A percentile compares a stretch with the other conserved stretches of the same genome.
These are phyloP conservation scores for Tuber indicum DNA, from an alignment of 495 filamentous ascomycete genomes.

Conservation along the genomic window DNA sequence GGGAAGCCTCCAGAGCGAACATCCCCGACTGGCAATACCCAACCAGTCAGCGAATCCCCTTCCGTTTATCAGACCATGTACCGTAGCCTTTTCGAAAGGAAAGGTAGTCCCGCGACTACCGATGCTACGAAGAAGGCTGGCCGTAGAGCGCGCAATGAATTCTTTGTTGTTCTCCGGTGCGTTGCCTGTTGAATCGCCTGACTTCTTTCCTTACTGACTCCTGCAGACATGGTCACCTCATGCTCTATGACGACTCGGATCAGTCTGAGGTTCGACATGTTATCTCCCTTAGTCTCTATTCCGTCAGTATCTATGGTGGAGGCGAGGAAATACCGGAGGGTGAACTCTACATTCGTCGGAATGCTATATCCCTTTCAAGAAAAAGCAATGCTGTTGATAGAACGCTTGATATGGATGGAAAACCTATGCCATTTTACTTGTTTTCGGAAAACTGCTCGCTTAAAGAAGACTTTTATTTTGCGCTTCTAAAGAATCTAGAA, in stretches of 20 bases:
- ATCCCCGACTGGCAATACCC: slow-evolving; percentile 65
- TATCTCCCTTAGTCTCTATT: slow-evolving; percentile 80
- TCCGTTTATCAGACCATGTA: slow-evolving; percentile 99
- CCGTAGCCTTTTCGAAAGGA: slow-evolving; percentile 86
- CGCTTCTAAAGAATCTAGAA: slow-evolving; percentile 77
- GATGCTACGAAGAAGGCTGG: slow-evolving; percentile 48
- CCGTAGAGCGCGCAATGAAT: slow-evolving; percentile 73
- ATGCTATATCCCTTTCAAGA: slow-evolving; percentile 78
- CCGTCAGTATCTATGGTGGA: slow-evolving; percentile 77
- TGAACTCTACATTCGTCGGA: slow-evolving; percentile 90
- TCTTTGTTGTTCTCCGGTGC: slow-evolving; percentile 83
- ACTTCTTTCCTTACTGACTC: slow-evolving; percentile 18
- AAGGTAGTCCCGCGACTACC: slow-evolving; percentile 44
- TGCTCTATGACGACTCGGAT: slow-evolving; percentile 89
- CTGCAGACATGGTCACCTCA: slow-evolving; percentile 80
- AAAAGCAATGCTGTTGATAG: slow-evolving; percentile 56
- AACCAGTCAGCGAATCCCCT: slow-evolving; percentile 48
- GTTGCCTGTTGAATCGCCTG: slow-evolving; percentile 23
- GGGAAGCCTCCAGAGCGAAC: slow-evolving; percentile 84
- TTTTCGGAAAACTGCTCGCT: slow-evolving; percentile 91
- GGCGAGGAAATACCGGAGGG: slow-evolving; percentile 77
- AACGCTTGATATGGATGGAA: slow-evolving; percentile 49
- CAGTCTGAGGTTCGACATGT: slow-evolving; percentile 94
- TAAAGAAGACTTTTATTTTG: slow-evolving; percentile 97
- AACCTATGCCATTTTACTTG: slow-evolving; percentile 71